A percentile compares a stretch with the other conserved stretches of the same genome.
Evolutionary conservation across 192 early-diverging fungal species (phyloP).

Genomic region (Linnemannia elongata): DNA sequence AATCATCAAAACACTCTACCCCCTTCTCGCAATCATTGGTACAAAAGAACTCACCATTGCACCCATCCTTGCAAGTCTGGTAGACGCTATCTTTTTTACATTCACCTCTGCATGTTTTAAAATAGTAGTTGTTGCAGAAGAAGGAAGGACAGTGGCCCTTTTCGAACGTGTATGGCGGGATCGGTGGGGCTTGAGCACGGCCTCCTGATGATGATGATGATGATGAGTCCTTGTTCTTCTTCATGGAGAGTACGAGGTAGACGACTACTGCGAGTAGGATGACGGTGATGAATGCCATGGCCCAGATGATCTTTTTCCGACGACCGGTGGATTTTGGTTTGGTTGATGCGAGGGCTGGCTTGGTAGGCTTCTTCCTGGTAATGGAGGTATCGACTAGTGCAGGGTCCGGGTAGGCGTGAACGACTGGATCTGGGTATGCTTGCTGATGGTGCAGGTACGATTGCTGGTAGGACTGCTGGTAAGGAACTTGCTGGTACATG

Average conservation of each 20-base stretch:
- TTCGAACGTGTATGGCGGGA: neutral
- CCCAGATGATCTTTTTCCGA: conserved; percentile 1
- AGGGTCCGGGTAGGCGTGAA: neutral
- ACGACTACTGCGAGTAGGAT: neutral
- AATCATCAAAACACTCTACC: neutral
- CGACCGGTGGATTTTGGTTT: neutral
- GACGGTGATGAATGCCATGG: neutral
- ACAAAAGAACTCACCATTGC: neutral
- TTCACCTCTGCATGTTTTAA: neutral
- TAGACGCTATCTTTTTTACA: neutral
- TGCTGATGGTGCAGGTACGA: neutral
- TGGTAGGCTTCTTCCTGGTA: neutral
- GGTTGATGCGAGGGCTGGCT: neutral
- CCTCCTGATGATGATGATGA: neutral
- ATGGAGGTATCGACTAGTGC: neutral
- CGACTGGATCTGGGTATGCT: neutral
- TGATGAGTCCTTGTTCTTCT: neutral
- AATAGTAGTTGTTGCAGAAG: neutral
- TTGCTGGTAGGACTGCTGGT: neutral
- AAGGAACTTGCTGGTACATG: neutral
- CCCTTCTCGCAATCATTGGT: neutral
- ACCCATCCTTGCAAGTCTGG: neutral
- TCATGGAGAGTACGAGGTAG: neutral
- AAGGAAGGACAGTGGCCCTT: neutral
- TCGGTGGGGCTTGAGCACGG: neutral